phyloP scores from a whole-genome alignment of 2,329 filamentous ascomycete genomes.

The Fusarium annulatum region DNA sequence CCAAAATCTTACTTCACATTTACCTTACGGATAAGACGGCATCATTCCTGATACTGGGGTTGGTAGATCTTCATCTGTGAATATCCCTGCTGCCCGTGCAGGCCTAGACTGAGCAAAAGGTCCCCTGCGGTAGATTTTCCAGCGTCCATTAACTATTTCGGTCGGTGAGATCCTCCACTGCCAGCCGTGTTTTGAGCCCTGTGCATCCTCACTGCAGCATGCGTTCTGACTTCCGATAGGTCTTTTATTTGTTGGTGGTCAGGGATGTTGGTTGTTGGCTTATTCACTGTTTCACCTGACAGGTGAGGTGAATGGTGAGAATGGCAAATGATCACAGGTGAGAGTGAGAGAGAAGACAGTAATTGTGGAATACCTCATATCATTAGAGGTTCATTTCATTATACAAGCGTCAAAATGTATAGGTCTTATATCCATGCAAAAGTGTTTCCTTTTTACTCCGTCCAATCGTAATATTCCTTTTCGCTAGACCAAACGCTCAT shows the following conservation, averaged over 20 bases:
- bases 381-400: slow-evolving; percentile 30
- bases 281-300: slow-evolving; percentile 6
- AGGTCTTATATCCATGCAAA: slow-evolving; percentile 24
- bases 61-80: slow-evolving; percentile 24
- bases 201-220: slow-evolving; percentile 1
- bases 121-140: background rate
- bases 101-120: slow-evolving; percentile 26
- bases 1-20: slow-evolving; percentile 2
- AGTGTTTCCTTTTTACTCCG: slow-evolving; percentile 9
- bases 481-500: slow-evolving; percentile 26
- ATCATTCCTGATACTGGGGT: slow-evolving; percentile 3
- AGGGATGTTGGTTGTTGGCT: background rate
- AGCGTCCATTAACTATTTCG: slow-evolving; percentile 10
- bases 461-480: slow-evolving; percentile 20
- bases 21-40: slow-evolving; percentile 30
- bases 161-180: background rate
- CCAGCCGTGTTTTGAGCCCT: slow-evolving; percentile 14
- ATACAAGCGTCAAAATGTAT: slow-evolving; percentile 17
- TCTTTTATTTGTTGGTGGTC: background rate
- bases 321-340: background rate
- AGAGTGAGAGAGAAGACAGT: background rate
- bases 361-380: slow-evolving; percentile 15
- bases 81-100: slow-evolving; percentile 9
- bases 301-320: background rate
- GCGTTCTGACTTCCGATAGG: slow-evolving; percentile 14